Conservation (phyloP, 768 basidiomycete species). For the Mycena vulgaris region DNA sequence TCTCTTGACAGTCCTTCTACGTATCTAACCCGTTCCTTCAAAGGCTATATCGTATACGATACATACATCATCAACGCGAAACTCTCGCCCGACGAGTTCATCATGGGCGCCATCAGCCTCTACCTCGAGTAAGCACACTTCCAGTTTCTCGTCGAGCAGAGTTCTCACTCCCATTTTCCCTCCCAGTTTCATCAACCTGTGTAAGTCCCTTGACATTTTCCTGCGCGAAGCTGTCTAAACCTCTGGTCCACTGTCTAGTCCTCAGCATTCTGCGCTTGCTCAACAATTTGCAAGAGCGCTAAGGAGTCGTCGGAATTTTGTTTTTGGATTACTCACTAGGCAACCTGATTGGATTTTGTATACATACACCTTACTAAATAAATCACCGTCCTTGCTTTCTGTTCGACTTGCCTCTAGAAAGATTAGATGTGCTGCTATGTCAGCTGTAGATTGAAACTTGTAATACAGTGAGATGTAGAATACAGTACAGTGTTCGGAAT, state of each 20-base stretch:
- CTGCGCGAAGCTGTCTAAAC: background rate
- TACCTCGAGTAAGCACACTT: slow-evolving; percentile 87
- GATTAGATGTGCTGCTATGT: background rate
- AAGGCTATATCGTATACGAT: slow-evolving; percentile 93
- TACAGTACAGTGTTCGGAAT: slow-evolving; percentile 39
- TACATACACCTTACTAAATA: slow-evolving; percentile 10
- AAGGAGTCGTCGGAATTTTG: slow-evolving; percentile 26
- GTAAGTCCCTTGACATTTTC: slow-evolving; percentile 60
- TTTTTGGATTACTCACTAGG: background rate
- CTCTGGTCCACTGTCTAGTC: slow-evolving; percentile 63
- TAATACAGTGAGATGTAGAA: slow-evolving; percentile 48
- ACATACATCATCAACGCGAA: slow-evolving; percentile 92
- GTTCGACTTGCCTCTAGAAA: background rate
- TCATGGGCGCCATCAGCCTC: slow-evolving; percentile 91
- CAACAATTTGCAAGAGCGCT: slow-evolving; percentile 70
- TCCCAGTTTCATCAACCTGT: slow-evolving; percentile 87
- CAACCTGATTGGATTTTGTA: background rate
- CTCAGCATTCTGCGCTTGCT: slow-evolving; percentile 88
- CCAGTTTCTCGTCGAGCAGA: slow-evolving; percentile 33
- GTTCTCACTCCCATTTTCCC: slow-evolving; percentile 29
- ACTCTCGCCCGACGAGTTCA: slow-evolving; percentile 94
- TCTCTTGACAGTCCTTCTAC: no score
- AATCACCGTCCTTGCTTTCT: background rate
- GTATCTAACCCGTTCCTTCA: no score
- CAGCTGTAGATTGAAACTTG: slow-evolving; percentile 28